These are phyloP conservation scores for Candida sp. DNA, from an alignment of 1,139 yeast genomes.

Conservation along the genomic window DNA sequence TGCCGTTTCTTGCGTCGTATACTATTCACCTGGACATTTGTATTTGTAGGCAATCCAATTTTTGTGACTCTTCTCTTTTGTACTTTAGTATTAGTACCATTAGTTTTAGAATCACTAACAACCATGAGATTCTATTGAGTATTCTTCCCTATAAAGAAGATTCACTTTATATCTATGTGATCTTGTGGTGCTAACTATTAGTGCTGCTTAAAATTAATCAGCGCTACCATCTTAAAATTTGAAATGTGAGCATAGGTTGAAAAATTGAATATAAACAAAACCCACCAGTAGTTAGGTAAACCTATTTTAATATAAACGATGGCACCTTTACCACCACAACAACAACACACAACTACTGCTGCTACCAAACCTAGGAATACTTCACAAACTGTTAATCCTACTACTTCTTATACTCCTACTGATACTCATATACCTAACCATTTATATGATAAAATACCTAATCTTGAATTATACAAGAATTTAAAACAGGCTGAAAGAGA, in stretches of 20 bases:
- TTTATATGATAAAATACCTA: conserved; percentile 66
- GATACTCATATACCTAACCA: conserved; percentile 64
- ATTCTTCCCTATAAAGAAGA: neutral
- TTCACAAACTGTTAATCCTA: conserved; percentile 38
- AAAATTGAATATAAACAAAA: no score
- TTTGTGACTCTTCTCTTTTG: conserved; percentile 15
- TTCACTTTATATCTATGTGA: no score
- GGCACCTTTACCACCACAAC: conserved; percentile 2
- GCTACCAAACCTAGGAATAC: conserved; percentile 32
- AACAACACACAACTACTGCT: conserved; percentile 7
- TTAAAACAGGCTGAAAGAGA: conserved; percentile 75
- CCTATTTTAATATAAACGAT: no score
- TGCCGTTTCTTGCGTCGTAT: conserved; percentile 31
- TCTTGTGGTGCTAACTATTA: no score
- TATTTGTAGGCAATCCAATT: neutral
- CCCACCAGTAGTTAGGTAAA: no score
- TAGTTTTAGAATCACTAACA: neutral
- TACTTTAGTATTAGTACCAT: conserved; percentile 12
- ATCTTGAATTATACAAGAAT: conserved; percentile 65
- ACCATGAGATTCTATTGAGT: neutral
- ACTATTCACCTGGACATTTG: conserved; percentile 9
- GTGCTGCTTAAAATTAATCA: no score
- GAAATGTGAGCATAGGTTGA: no score
- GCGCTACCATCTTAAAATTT: no score
- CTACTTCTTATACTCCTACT: conserved; percentile 59